Evolutionary conservation across 2,329 filamentous ascomycete genomes (phyloP).

Genomic region (Chaetomiaceae sp.): DNA sequence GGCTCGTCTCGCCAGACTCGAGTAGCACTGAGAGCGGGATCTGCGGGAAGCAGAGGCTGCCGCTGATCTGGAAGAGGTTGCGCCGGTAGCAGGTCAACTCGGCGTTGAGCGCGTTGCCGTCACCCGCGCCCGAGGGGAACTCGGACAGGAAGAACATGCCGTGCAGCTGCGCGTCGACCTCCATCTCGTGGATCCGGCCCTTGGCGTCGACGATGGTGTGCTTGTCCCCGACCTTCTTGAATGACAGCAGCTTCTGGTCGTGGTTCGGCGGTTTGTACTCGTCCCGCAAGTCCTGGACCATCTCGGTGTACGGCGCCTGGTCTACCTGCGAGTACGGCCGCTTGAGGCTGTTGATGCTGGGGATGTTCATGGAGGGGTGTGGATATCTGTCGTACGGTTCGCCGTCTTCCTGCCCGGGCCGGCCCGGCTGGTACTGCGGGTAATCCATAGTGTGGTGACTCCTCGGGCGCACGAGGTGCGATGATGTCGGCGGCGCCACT

Average conservation of each 20-base stretch:
- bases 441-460: constrained; percentile 44
- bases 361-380: constrained; percentile 39
- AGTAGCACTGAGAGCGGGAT: constrained; percentile 75
- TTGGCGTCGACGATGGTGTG: constrained; percentile 56
- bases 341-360: constrained; percentile 52
- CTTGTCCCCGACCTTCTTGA: constrained; percentile 54
- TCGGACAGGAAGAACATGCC: constrained; percentile 88
- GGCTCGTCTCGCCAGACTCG: constrained; percentile 77
- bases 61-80: constrained; percentile 94
- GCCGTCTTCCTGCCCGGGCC: constrained; percentile 51
- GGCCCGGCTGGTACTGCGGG: constrained; percentile 45
- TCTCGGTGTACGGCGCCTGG: constrained; percentile 51
- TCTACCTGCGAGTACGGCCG: constrained; percentile 53
- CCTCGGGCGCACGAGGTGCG: constrained; percentile 47
- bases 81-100: constrained; percentile 94
- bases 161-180: constrained; percentile 68
- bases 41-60: constrained; percentile 36
- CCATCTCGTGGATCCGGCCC: constrained; percentile 56
- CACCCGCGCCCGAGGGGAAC: constrained; percentile 59
- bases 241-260: constrained; percentile 57
- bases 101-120: constrained; percentile 58
- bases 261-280: constrained; percentile 56
- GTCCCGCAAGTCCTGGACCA: constrained; percentile 56
- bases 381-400: constrained; percentile 51
- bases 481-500: constrained; percentile 41